Percentiles rank a stretch among this genome's conserved stretches.
Conservation (phyloP, 768 basidiomycete species). For the Russula ochroleuca region DNA sequence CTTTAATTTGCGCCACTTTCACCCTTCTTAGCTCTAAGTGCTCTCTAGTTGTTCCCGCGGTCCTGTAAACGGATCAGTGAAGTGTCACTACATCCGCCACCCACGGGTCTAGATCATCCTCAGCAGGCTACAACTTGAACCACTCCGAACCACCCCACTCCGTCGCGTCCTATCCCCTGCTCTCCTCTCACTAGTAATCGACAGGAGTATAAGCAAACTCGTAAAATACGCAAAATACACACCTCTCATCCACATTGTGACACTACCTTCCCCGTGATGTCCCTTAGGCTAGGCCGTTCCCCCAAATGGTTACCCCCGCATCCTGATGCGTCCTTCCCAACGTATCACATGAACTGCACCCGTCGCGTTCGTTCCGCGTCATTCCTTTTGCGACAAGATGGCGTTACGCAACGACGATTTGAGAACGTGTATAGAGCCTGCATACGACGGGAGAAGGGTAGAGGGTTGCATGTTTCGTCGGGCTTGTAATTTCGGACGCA, state of each 20-base stretch:
- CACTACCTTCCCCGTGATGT: too few species aligned
- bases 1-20: background rate
- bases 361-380: too few species aligned
- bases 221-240: background rate
- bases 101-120: background rate
- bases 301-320: too few species aligned
- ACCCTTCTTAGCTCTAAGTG: background rate
- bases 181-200: too few species aligned
- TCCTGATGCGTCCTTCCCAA: too few species aligned
- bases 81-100: background rate
- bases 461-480: slow-evolving; percentile 25
- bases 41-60: background rate
- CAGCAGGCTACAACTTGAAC: background rate
- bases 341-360: too few species aligned
- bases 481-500: slow-evolving; percentile 30
- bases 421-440: background rate
- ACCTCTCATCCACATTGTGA: too few species aligned
- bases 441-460: slow-evolving; percentile 61
- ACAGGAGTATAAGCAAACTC: background rate
- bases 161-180: background rate
- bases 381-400: too few species aligned
- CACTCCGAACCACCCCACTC: too few species aligned
- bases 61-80: background rate
- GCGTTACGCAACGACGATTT: background rate
- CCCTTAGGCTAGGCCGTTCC: too few species aligned